Evolutionary conservation across 352 stramenopile species (phyloP), one percentile per base, ranked within the genome.

Genomic region (Globisporangium canariense): DNA sequence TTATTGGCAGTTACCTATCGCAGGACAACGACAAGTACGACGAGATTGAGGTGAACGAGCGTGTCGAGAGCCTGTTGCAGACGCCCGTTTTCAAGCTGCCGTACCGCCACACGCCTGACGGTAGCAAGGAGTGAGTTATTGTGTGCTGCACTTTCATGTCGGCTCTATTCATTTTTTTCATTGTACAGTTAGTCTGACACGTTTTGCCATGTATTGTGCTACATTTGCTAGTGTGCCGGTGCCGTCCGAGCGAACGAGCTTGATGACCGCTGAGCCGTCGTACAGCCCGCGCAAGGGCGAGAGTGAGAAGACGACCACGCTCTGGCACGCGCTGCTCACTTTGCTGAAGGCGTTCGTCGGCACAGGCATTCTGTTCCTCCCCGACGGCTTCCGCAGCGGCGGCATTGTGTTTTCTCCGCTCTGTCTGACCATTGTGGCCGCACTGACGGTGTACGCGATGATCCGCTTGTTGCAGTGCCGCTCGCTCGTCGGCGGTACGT

Each of bases 21-120:
- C 86, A 94, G 55, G 84, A 92, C 73, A 91, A 91, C 67, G 86
- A 94, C 66, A 63, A 77, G 40, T 94, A 86, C 67, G 83, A 92
- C 60, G 78, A 89, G 60, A 79, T 94, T 66, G 76, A 75, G 36
- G 77, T 88, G 6, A 66, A 90, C 28, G 78, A 91, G 49, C 82
- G 83, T 10, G 81, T 74, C 10, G 62, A 79, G 46, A 94, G 75
- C 60, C 60, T 94, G 59, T 72, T 94, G 22, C 71, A 89, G 67
- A 94, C 86, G 52, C 86, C 85, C 8, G 67, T 77, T 53, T 79
- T 82, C 3, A 63, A 65, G 18, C 53, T 75, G 46, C 67, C 64
- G 11, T 73, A 71, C 53, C 64, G 65, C 36, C 76, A 71, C n/a
- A 13, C 13, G 14, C 10, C 16, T 20, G 40, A 20, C n/a, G n/a